Evolutionary conservation across 2,329 filamentous ascomycete species (phyloP).

Genomic region (Ascochyta fabae): DNA sequence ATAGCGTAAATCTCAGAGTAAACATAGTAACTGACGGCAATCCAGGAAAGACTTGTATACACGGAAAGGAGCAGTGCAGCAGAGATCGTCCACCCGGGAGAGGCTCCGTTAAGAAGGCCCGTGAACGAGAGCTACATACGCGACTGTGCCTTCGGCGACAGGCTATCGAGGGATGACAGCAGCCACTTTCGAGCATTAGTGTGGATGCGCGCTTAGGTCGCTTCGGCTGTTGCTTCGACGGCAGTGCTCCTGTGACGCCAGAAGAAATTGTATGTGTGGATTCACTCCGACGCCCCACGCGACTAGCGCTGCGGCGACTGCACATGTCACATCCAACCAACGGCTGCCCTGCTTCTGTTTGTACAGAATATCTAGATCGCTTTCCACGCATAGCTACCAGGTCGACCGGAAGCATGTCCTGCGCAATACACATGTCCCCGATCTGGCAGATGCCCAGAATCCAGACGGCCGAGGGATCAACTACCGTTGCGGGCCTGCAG

Average conservation of each 20-base stretch:
- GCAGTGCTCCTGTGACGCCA: neutral
- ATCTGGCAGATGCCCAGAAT: neutral
- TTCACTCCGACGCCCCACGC: neutral
- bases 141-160: neutral
- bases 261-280: slow-evolving; percentile 3
- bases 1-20: slow-evolving; percentile 9
- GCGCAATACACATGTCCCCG: neutral
- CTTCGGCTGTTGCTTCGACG: neutral
- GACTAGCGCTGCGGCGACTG: neutral
- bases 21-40: slow-evolving; percentile 8
- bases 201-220: neutral
- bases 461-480: neutral
- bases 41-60: neutral
- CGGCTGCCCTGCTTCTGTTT: neutral
- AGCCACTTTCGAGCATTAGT: neutral
- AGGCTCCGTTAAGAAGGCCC: neutral
- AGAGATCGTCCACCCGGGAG: neutral
- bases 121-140: neutral
- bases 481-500: neutral
- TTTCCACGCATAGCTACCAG: neutral
- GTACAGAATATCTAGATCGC: neutral
- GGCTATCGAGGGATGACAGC: neutral
- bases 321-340: neutral
- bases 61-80: neutral
- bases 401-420: neutral